Evolutionary conservation across 2,329 filamentous ascomycete genomes (phyloP), one percentile per base, ranked within the genome.

Genomic region (Paracorniculantispora psalliotae): DNA sequence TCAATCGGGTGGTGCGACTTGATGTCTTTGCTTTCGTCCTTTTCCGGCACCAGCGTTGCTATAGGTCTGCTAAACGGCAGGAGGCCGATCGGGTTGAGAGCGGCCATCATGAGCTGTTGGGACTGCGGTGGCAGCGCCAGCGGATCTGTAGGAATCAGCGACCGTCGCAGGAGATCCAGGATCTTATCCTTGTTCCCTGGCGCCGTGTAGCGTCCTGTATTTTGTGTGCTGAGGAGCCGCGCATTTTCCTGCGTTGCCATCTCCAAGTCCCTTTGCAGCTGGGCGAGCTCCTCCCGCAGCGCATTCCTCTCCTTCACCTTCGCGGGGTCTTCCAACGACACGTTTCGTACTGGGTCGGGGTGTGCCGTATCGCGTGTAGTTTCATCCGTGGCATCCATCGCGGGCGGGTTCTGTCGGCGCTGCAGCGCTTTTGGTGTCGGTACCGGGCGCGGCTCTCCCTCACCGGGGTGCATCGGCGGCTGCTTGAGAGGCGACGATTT

Each of bases 1-100:
- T 78, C 78, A 1, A 85, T 67, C 0, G 88, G 90, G 54, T 83
- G 81, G 66, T 92, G 89, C 1, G 87, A 89, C 53, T 70, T 73
- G 61, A 76, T 69, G 8, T 80, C 69, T 2, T 75, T 66, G 4
- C 75, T 67, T 12, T 72, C 68, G 12, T 69, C 63, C 39, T 67
- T 64, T 0, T 70, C 64, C 3, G 67, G 10, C 0, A 64, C 56
- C 0, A 71, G 66, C 4, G 71, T 61, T 0, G 71, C 59, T 0
- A 65, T 64, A 0, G 72, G 65, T 44, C 73, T 76, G 23, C 76
- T 74, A 62, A 84, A 84, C 0, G 81, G 81, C 0, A 85, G 67
- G 52, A 83, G 76, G 0, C 74, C 74, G 15, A 79, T 75, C 0
- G 82, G 81, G 49, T 84, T 78, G 60, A 82, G 66, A 0, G 79